A percentile compares a stretch with the other conserved stretches of the same genome.
Evolutionary conservation across 139 green algal genomes (phyloP).

Genomic region (Ostreobium quekettii): DNA sequence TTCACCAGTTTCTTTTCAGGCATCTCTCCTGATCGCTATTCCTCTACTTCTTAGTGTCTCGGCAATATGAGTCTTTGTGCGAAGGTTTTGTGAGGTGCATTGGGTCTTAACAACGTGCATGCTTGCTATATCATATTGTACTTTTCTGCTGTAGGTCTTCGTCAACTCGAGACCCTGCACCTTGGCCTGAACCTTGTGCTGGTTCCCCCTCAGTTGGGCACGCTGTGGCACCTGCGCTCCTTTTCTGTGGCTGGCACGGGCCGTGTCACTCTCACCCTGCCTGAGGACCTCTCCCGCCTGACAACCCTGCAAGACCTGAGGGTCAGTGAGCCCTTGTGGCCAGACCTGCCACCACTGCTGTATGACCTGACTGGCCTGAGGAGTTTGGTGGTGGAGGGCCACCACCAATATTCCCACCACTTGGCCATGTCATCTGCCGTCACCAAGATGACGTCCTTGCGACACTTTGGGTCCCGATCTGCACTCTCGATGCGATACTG

Average conservation of each 20-base stretch:
- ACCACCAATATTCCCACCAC: constrained; percentile 11
- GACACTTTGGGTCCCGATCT: too few species aligned
- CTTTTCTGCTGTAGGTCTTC: too few species aligned
- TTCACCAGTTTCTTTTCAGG: too few species aligned
- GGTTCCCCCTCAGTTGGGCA: constrained; percentile 1
- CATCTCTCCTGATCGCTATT: too few species aligned
- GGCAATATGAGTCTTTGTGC: too few species aligned
- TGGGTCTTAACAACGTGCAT: too few species aligned
- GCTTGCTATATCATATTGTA: too few species aligned
- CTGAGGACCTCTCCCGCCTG: not conserved
- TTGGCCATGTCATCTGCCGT: too few species aligned
- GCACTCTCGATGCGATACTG: too few species aligned
- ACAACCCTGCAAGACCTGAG: not conserved
- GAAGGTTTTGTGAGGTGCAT: too few species aligned
- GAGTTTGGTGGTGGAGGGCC: constrained; percentile 2
- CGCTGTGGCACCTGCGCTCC: constrained; percentile 7
- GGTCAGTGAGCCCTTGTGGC: constrained; percentile 15
- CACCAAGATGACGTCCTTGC: too few species aligned
- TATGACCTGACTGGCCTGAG: not conserved
- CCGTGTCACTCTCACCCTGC: not conserved
- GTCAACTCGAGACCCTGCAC: not conserved
- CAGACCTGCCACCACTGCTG: not conserved
- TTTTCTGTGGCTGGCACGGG: constrained; percentile 17
- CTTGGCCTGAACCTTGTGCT: constrained; percentile 12
- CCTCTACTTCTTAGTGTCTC: too few species aligned